Conservation (phyloP, 352 stramenopile genomes). For the Phytophthora pistaciae region DNA sequence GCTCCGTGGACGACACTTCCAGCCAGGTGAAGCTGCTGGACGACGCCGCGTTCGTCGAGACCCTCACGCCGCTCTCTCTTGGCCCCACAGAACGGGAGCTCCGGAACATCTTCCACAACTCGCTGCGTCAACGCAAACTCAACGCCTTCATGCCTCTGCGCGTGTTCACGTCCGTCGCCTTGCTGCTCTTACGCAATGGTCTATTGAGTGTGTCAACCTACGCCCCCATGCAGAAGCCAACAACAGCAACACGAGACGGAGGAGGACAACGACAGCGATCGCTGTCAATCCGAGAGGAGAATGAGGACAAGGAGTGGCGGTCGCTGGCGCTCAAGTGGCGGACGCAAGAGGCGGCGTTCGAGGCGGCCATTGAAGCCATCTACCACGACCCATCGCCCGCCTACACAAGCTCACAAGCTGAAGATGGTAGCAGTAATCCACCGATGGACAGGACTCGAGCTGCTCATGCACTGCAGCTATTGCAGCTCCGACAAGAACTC, state of each 20-base stretch:
- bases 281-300: conserved; percentile 36
- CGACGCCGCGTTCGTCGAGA: conserved; percentile 56
- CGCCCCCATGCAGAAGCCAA: conserved; percentile 35
- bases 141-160: conserved; percentile 64
- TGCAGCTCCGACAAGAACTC: conserved; percentile 65
- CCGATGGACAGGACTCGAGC: conserved; percentile 23
- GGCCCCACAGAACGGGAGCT: conserved; percentile 62
- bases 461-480: conserved; percentile 39
- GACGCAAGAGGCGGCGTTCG: conserved; percentile 56
- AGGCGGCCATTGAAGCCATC: conserved; percentile 57
- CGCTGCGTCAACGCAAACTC: conserved; percentile 63
- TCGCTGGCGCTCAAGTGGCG: conserved; percentile 67
- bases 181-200: conserved; percentile 68
- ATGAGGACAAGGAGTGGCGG: conserved; percentile 55
- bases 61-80: conserved; percentile 53
- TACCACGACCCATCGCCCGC: conserved; percentile 27
- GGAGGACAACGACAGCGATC: conserved; percentile 18
- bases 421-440: neutral
- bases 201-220: conserved; percentile 69
- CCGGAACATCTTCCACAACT: conserved; percentile 74
- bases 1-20: neutral
- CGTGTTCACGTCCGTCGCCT: conserved; percentile 70
- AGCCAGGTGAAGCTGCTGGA: conserved; percentile 44
- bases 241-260: neutral
- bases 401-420: neutral